Base-by-base conservation (phyloP, 345 rosid species). In the Laguncularia racemosa region DNA sequence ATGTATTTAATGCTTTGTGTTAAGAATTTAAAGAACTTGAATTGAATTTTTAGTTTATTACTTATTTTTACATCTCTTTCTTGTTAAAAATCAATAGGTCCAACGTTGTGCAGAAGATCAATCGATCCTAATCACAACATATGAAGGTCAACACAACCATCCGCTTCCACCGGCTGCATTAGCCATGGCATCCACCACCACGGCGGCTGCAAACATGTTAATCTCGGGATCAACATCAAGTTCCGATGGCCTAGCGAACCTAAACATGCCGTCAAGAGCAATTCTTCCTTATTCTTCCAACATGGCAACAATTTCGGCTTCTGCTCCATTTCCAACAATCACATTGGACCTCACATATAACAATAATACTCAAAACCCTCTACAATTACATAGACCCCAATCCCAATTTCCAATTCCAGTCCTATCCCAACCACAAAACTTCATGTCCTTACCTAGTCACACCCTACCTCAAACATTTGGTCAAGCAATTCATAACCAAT, bases 91-190 rank as follows among this genome's bases (percentile, higher is more conserved):
- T 44, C 38, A 23, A 12, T 13, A 89, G 97, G 97, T 89, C 45
- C 97, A 90, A 53, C 82, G 92, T 56, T 90, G 88, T 52, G 92
- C 90, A 17, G 95, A 86, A 50, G 97, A 90, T 53, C 67, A 74
- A 44, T 67, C 81, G 2, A 81, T 90, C 47, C 81, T 90, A 20
- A 80, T 83, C 59, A 90, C 97, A 26, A 90, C 97, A 44, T 90
- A 90, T 46, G 95, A 90, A 68, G 97, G 95, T 4, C 80, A 78
- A 20, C 97, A 90, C 81, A 90, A 84, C 78, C 95, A 90, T 62
- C 93, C 91, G 8, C 65, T 90, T 65, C 97, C 97, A 0, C 97
- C 95, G 0, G 91, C 97, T 0, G 95, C 97, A 10, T 73, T 75
- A 85, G 72, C 77, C 46, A 90, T 90, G 95, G 92, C 93, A 9